Evolutionary conservation across 1,284 basidiomycete genomes (phyloP).

Genomic region (Cystobasidium slooffiae): DNA sequence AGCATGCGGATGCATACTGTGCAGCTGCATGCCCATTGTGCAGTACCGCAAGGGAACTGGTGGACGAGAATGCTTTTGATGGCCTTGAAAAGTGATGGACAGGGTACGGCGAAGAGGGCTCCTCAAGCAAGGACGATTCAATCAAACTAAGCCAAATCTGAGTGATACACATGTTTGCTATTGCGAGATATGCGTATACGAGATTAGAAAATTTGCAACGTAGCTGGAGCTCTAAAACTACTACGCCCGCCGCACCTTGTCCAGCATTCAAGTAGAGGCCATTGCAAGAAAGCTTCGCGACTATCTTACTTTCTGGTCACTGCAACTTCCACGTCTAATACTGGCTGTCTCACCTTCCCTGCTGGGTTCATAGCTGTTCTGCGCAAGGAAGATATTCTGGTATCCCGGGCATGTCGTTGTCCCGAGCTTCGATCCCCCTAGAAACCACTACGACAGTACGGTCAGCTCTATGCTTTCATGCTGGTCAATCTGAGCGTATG

Average conservation of each 20-base stretch:
- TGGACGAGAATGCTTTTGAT: neutral
- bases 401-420: conserved; percentile 24
- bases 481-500: conserved; percentile 29
- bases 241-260: neutral
- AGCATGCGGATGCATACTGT: too few species aligned
- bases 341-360: neutral
- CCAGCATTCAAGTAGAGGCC: conserved; percentile 5
- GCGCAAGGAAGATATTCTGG: conserved; percentile 30
- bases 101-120: conserved; percentile 13
- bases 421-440: conserved; percentile 27
- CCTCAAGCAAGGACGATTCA: conserved; percentile 26
- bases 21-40: too few species aligned
- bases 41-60: neutral
- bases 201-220: conserved; percentile 24
- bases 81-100: neutral
- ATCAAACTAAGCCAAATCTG: conserved; percentile 44
- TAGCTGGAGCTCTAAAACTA: conserved; percentile 20
- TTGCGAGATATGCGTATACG: neutral
- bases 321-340: neutral
- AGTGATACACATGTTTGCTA: conserved; percentile 5
- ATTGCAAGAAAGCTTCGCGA: conserved; percentile 1
- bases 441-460: conserved; percentile 18
- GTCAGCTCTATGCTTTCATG: neutral
- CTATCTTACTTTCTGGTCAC: neutral
- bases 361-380: neutral